A percentile compares a stretch with the other conserved stretches of the same genome.
Conservation (phyloP, 495 filamentous ascomycete species). For the Entonaema liquescens region DNA sequence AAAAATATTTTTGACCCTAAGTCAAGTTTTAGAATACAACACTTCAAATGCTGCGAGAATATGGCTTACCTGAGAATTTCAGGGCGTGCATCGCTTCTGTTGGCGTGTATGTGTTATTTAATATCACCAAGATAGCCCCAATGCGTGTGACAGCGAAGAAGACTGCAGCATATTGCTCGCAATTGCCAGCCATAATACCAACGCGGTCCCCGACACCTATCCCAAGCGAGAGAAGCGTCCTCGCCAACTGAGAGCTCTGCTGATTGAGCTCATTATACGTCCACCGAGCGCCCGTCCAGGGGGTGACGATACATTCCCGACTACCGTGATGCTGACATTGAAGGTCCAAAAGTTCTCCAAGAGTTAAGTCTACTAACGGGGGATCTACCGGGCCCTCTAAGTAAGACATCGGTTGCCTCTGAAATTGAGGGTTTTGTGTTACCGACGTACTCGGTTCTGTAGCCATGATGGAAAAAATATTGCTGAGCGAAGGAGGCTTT, state of each 20-base stretch:
- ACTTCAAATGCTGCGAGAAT: background rate
- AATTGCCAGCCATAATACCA: slow-evolving; percentile 76
- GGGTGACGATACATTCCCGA: slow-evolving; percentile 69
- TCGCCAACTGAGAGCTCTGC: slow-evolving; percentile 66
- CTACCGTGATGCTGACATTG: slow-evolving; percentile 68
- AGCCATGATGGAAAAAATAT: slow-evolving; percentile 27
- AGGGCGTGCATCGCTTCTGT: slow-evolving; percentile 69
- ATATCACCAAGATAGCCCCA: slow-evolving; percentile 72
- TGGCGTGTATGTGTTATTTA: slow-evolving; percentile 77
- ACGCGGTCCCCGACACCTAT: slow-evolving; percentile 70
- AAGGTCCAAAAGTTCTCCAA: slow-evolving; percentile 68
- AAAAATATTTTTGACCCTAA: slow-evolving; percentile 69
- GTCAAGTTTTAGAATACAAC: background rate
- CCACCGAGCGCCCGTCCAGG: slow-evolving; percentile 72
- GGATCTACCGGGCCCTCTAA: slow-evolving; percentile 68
- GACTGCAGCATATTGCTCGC: slow-evolving; percentile 72
- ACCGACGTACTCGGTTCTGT: slow-evolving; percentile 24
- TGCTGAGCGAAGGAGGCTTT: background rate
- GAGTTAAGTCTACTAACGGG: slow-evolving; percentile 66
- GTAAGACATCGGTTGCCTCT: slow-evolving; percentile 56
- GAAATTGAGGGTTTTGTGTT: slow-evolving; percentile 37
- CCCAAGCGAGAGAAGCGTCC: slow-evolving; percentile 65
- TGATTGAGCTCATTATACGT: slow-evolving; percentile 71
- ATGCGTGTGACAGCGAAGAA: slow-evolving; percentile 74
- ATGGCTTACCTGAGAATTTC: slow-evolving; percentile 65